Evolutionary conservation across 306 rosid genomes (phyloP).

Genomic region (Boehmeria nivea): DNA sequence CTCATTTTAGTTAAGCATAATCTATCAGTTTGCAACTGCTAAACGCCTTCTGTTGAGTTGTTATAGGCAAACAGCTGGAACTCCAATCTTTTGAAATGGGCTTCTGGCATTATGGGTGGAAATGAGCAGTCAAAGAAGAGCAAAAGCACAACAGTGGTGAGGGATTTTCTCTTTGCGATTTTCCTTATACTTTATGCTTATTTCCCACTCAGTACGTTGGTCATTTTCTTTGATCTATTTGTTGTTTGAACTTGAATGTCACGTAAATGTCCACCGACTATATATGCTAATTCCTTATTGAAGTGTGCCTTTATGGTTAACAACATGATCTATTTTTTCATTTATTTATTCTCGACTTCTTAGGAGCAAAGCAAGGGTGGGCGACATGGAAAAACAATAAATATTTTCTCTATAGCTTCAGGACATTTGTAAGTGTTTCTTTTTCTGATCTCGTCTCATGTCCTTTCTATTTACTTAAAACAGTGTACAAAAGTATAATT

Average conservation of each 20-base stretch:
- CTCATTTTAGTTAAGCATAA: neutral
- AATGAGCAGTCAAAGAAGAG: constrained; percentile 51
- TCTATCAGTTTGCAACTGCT: too few relatives aligned
- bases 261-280: too few relatives aligned
- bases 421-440: constrained; percentile 83
- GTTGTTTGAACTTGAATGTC: neutral
- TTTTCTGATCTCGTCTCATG: neutral
- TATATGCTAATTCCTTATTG: too few relatives aligned
- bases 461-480: too few relatives aligned
- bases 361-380: constrained; percentile 62
- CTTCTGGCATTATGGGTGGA: constrained; percentile 77
- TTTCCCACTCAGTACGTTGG: neutral
- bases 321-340: too few relatives aligned
- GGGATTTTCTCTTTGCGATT: constrained; percentile 15
- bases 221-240: neutral
- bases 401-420: constrained; percentile 93
- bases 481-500: too few relatives aligned
- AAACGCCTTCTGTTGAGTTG: constrained; percentile 12
- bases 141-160: constrained; percentile 50
- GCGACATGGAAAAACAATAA: constrained; percentile 79
- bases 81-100: constrained; percentile 85
- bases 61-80: constrained; percentile 77
- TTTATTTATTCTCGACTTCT: constrained; percentile 14
- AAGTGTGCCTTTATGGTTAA: too few relatives aligned
- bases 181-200: constrained; percentile 15